A percentile compares a stretch with the other conserved stretches of the same genome.
phyloP scores from a whole-genome alignment of 352 stramenopile genomes.

The Globisporangium solare region DNA sequence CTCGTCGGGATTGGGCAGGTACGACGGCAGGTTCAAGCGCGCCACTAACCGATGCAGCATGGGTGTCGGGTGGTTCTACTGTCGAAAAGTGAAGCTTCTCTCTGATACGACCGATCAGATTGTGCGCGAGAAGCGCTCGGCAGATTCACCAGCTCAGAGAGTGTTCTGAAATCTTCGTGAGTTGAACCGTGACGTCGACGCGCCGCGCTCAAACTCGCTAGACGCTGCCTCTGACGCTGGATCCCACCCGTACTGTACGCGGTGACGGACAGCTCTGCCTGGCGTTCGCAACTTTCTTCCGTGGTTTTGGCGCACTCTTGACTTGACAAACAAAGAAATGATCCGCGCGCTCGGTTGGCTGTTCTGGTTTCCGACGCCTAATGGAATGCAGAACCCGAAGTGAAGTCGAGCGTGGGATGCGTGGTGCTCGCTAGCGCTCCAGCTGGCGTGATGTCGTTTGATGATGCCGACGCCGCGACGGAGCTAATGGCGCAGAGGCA shows the following conservation, averaged over 20 bases:
- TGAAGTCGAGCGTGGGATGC: too few species aligned
- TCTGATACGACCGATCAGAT: background rate
- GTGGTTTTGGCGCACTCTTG: background rate
- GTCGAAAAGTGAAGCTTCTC: constrained; percentile 5
- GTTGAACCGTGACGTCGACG: constrained; percentile 17
- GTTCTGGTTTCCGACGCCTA: too few species aligned
- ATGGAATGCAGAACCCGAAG: too few species aligned
- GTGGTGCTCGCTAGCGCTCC: too few species aligned
- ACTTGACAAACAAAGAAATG: background rate
- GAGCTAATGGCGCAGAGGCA: background rate
- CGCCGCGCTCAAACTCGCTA: constrained; percentile 7
- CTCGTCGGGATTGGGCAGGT: constrained; percentile 57
- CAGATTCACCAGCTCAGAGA: background rate
- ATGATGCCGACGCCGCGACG: too few species aligned
- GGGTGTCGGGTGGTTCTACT: background rate
- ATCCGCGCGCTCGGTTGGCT: background rate
- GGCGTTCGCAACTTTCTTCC: background rate
- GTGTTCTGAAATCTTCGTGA: background rate
- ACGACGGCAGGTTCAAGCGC: constrained; percentile 46
- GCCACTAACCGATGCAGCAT: constrained; percentile 36
- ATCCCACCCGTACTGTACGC: background rate
- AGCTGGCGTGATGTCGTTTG: too few species aligned
- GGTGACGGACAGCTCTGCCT: background rate
- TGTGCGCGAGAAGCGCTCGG: constrained; percentile 5
- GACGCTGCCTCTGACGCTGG: background rate